Base-by-base conservation (phyloP, 2,329 filamentous ascomycete genomes). In the Zarea fungicola region DNA sequence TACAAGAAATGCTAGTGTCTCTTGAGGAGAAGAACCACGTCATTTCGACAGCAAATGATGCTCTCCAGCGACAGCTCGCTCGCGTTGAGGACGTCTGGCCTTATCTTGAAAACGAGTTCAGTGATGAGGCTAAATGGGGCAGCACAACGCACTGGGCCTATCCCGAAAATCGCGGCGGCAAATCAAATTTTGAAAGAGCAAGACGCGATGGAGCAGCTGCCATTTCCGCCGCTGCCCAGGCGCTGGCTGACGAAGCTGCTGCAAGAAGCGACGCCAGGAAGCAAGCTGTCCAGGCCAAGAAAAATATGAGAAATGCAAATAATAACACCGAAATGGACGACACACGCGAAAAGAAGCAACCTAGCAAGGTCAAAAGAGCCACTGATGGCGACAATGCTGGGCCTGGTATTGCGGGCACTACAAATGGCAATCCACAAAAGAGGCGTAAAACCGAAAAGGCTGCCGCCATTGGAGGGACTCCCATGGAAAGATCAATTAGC, bases 21-120 rank as follows among this genome's bases (percentile, higher is more conserved):
- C 78, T 97, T 31, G 93, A 99, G 62, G 93, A 99, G 70, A 99
- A 99, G 71, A 96, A 96, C 57, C 91, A 96, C 58, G 93, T 99
- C 58, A 86, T 97, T 49, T 86, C 88, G 31, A 95, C 92, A 14
- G 92, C 93, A 48, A 93, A 92, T 60, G 88, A 95, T 58, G 89
- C 91, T 39, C 80, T 97, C 11, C 82, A 89, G 56, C 88, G 87
- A 62, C 90, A 96, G 62, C 77, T 96, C 29, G 73, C 80, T 52
- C 88, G 95, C 45, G 83, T 96, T 62, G 87, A 96, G 63, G 85
- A 87, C 58, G 85, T 95, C 26, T 95, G 87, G 77, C 85, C 89
- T 18, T 84, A 91, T 67, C 81, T 97, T 50, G 86, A 95, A 55
- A 75, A 78, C 52, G 93, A 99, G 66, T 89, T 99, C 62, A 95